These are phyloP conservation scores for Monotropa hypopitys DNA, from an alignment of 179 eudicot species.

Conservation along the genomic window DNA sequence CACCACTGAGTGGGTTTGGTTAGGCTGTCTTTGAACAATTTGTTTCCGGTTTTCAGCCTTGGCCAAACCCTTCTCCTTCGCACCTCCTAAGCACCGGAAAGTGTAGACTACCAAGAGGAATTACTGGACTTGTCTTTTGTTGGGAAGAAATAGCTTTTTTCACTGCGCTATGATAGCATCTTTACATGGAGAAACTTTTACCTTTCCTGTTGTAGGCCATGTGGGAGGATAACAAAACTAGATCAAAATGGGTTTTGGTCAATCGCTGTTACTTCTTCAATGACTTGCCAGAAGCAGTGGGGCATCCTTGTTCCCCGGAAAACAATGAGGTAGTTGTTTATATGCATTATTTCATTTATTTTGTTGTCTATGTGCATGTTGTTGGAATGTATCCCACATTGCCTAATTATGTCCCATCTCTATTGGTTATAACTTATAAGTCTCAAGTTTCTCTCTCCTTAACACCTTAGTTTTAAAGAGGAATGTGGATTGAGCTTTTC, in stretches of 20 bases:
- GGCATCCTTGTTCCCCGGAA: conserved; percentile 80
- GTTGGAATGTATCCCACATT: too few species aligned
- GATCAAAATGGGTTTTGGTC: conserved; percentile 51
- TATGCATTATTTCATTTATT: background rate
- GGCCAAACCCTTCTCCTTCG: background rate
- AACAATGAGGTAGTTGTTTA: conserved; percentile 57
- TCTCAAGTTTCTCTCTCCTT: too few species aligned
- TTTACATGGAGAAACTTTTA: background rate
- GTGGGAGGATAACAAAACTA: conserved; percentile 83
- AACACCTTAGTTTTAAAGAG: too few species aligned
- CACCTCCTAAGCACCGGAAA: background rate
- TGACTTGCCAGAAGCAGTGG: conserved; percentile 86
- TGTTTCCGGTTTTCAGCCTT: background rate
- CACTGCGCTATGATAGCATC: background rate
- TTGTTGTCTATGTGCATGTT: background rate
- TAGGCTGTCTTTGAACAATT: background rate
- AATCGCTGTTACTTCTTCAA: conserved; percentile 70
- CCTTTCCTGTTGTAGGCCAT: conserved; percentile 44
- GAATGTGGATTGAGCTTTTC: too few species aligned
- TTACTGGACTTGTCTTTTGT: background rate
- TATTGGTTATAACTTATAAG: too few species aligned
- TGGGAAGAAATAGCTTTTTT: background rate
- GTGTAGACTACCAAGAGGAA: background rate
- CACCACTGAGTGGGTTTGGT: background rate
- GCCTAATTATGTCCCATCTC: too few species aligned